Evolutionary conservation across 1,284 basidiomycete genomes (phyloP).

Genomic region (Pseudozyma sp.): DNA sequence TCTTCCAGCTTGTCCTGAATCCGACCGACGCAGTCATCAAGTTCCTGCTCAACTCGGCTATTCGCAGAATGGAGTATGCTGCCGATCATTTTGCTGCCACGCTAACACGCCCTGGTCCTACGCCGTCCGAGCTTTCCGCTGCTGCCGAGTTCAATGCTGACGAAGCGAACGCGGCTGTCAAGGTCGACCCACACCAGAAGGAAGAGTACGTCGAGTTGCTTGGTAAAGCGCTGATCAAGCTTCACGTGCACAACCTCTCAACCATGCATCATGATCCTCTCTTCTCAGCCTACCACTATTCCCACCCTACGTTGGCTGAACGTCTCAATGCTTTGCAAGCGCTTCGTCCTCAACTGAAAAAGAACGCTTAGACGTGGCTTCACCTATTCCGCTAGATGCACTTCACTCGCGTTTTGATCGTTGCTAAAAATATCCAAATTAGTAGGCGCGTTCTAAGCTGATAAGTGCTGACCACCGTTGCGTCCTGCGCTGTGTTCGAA

Average conservation of each 20-base stretch:
- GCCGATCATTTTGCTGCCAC: conserved; percentile 63
- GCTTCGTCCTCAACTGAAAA: conserved; percentile 27
- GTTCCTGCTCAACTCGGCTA: conserved; percentile 60
- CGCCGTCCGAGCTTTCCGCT: conserved; percentile 46
- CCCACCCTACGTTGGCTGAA: conserved; percentile 65
- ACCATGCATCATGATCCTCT: conserved; percentile 67
- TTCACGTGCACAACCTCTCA: conserved; percentile 65
- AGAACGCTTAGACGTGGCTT: conserved; percentile 18
- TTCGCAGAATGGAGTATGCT: conserved; percentile 65
- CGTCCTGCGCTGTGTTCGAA: neutral
- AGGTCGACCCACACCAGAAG: conserved; percentile 46
- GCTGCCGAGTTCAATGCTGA: conserved; percentile 35
- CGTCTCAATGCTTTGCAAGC: conserved; percentile 54
- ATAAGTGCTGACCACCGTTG: too few species aligned
- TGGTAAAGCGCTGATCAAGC: conserved; percentile 62
- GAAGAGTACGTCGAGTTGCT: conserved; percentile 62
- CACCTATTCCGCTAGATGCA: too few species aligned
- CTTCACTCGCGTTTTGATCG: too few species aligned
- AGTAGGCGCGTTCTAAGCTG: too few species aligned
- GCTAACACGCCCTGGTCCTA: conserved; percentile 49
- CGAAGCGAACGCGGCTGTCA: conserved; percentile 19
- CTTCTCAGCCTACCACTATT: conserved; percentile 66
- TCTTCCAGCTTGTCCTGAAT: conserved; percentile 66
- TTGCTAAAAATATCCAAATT: too few species aligned
- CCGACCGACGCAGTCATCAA: conserved; percentile 63